These are phyloP conservation scores for Botrytis squamosa DNA, from an alignment of 2,329 filamentous ascomycete species.

Conservation along the genomic window DNA sequence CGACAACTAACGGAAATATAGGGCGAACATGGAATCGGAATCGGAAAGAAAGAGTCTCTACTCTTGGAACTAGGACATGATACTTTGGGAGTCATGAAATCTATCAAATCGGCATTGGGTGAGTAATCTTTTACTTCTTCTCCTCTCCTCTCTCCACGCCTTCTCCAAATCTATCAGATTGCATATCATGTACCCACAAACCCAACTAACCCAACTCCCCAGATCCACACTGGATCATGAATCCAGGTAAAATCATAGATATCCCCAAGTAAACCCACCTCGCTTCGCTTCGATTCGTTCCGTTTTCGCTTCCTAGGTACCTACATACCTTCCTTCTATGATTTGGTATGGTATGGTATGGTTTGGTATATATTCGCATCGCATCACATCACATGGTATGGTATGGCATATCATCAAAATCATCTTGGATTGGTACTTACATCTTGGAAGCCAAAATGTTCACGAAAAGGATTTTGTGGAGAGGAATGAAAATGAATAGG, in stretches of 20 bases:
- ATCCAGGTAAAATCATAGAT: slow-evolving; percentile 90
- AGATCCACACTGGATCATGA: slow-evolving; percentile 86
- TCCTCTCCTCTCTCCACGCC: background rate
- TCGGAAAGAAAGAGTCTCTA: slow-evolving; percentile 81
- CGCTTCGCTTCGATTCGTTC: background rate
- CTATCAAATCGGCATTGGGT: slow-evolving; percentile 70
- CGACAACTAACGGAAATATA: slow-evolving; percentile 16
- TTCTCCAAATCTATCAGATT: background rate
- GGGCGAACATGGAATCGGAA: slow-evolving; percentile 81
- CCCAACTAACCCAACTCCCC: background rate
- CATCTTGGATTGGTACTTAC: background rate
- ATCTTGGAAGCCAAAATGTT: background rate
- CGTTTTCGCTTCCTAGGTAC: no score
- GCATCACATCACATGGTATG: background rate
- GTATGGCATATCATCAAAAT: background rate
- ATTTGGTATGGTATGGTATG: background rate
- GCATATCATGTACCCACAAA: no score
- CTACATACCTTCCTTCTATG: background rate
- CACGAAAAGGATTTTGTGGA: background rate
- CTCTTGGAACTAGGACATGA: slow-evolving; percentile 76
- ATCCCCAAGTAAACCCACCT: slow-evolving; percentile 41
- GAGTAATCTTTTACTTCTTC: background rate
- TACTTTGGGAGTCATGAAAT: slow-evolving; percentile 80
- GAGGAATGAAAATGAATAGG: background rate
- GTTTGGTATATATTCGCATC: background rate